Base-by-base conservation (phyloP, 2,329 filamentous ascomycete genomes). In the Seiridium cupressi region DNA sequence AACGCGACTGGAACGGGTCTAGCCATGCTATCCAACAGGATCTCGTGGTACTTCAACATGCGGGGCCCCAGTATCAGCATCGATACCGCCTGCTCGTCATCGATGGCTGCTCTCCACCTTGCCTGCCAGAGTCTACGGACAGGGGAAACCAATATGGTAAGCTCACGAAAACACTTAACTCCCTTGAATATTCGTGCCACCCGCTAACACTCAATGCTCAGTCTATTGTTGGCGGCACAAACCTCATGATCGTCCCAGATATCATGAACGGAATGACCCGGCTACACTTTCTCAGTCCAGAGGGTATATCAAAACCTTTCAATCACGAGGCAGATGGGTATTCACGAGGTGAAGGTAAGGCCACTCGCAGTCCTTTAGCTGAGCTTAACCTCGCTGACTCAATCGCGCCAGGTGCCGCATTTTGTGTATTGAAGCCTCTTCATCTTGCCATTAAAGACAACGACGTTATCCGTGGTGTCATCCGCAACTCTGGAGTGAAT, bases 381-480 rank as follows among this genome's bases (percentile, higher is more conserved):
- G 18, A 26, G 18, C 18, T 26, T 26, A 26, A 1, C 18, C 18
- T 26, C 18, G 18, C 18, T 26, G 18, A 26, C 18, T 26, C 18
- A 26, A 26, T 26, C 18, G 18, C 18, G 18, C 18, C 18, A 26
- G 18, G 18, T 26, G 18, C 18, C 18, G 77, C 74, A 0, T 69
- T 72, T 0, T 60, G 86, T 0, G 67, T 85, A 0, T 60, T 87
- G 0, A 86, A 86, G 65, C 70, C 66, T 0, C 66, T 85, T 0
- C 68, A 67, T 4, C 65, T 71, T 1, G 84, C 84, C 0, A 55
- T 85, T 3, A 68, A 38, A 35, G 65, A 75, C 60, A 69, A 72
- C 5, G 67, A 76, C 53, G 65, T 63, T 18, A 71, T 76, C 49
- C 67, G 72, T 1, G 73, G 68, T 5, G 67, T 73, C 3, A 71